Percentiles rank a stretch among this genome's conserved stretches.
Conservation (phyloP, 305 asterid species). For the Salvia sclarea region DNA sequence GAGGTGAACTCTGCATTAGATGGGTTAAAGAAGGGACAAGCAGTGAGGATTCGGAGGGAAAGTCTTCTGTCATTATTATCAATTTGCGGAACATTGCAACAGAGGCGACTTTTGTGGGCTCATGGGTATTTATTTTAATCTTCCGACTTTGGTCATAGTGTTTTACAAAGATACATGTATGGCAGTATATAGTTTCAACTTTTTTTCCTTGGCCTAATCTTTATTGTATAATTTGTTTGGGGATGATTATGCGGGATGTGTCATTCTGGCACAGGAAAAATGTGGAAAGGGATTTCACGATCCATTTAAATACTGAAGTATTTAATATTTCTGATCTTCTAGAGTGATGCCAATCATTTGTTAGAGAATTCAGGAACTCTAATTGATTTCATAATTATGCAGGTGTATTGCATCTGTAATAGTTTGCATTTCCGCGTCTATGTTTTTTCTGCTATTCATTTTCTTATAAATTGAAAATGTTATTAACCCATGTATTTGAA, state of each 20-base stretch:
- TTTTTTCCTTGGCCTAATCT: slow-evolving; percentile 17
- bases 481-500: not conserved
- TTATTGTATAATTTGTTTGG: slow-evolving; percentile 5
- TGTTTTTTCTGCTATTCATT: not conserved
- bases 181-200: not conserved
- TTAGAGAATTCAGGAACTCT: not conserved
- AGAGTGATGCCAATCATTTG: not conserved
- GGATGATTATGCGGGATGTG: not conserved
- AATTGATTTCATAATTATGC: not conserved
- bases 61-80: slow-evolving; percentile 73
- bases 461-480: not conserved
- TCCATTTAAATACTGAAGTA: not conserved
- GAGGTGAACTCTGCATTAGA: slow-evolving; percentile 85
- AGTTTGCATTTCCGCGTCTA: not conserved
- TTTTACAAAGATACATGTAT: not conserved
- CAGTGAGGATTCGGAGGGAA: slow-evolving; percentile 61
- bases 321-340: not conserved
- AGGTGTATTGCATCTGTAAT: not conserved
- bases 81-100: slow-evolving; percentile 59
- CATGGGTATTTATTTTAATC: slow-evolving; percentile 64
- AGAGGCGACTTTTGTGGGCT: slow-evolving; percentile 63
- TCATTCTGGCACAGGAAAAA: not conserved
- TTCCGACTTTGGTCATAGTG: slow-evolving; percentile 8
- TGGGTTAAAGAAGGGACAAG: slow-evolving; percentile 86
- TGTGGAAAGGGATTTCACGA: slow-evolving; percentile 5